Evolutionary conservation across 805 yeast genomes (phyloP).

Genomic region (Yamadazyma phyllophila): DNA sequence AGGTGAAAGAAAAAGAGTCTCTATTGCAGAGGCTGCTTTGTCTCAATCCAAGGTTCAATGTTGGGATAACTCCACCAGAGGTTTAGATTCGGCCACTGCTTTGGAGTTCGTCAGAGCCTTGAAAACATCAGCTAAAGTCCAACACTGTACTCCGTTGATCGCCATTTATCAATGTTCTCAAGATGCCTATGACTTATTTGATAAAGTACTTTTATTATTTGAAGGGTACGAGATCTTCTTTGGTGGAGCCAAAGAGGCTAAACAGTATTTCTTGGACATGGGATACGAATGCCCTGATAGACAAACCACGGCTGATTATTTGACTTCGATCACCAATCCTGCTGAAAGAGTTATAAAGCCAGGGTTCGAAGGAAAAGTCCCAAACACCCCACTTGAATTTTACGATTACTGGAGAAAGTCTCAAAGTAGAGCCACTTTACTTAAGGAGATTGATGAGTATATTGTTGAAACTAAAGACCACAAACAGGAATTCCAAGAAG

Average conservation of each 20-base stretch:
- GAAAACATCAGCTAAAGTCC: conserved; percentile 55
- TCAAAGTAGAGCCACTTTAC: conserved; percentile 43
- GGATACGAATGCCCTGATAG: conserved; percentile 62
- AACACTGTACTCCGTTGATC: conserved; percentile 53
- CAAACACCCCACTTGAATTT: conserved; percentile 56
- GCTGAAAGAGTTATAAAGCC: conserved; percentile 50
- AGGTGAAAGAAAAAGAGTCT: conserved; percentile 83
- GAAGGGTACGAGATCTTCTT: conserved; percentile 49
- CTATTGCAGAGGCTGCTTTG: conserved; percentile 74
- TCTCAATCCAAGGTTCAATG: conserved; percentile 54
- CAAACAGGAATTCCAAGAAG: conserved; percentile 19
- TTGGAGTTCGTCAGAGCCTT: conserved; percentile 68
- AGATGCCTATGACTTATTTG: conserved; percentile 48
- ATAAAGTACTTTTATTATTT: conserved; percentile 45
- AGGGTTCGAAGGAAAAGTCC: conserved; percentile 56
- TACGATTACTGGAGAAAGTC: conserved; percentile 59
- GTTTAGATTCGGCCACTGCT: conserved; percentile 83
- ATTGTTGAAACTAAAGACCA: conserved; percentile 22
- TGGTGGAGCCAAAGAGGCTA: conserved; percentile 43
- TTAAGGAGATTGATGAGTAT: conserved; percentile 42
- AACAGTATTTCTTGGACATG: conserved; percentile 54
- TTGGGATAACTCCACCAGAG: conserved; percentile 81
- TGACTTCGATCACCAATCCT: conserved; percentile 67
- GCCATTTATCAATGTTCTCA: conserved; percentile 57
- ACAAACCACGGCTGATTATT: conserved; percentile 67